Conservation (phyloP, 192 early-diverging fungal species). For the Chytriomyces confervae region DNA sequence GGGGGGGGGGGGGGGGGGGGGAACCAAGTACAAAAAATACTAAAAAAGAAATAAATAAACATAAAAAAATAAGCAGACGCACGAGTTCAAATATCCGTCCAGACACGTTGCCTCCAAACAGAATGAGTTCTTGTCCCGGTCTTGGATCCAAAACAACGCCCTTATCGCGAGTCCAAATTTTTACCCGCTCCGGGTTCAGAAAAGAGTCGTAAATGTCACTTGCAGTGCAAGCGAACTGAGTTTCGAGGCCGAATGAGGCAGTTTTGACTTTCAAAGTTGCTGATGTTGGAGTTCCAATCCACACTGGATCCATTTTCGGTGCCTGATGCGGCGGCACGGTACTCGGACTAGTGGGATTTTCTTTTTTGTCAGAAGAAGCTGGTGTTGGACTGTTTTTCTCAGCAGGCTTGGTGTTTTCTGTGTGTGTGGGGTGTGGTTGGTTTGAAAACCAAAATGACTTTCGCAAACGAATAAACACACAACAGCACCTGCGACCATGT, state of each 20-base stretch:
- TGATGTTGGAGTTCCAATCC: slow-evolving; percentile 43
- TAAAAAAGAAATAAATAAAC: background rate
- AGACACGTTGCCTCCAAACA: slow-evolving; percentile 3
- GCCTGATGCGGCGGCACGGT: slow-evolving; percentile 57
- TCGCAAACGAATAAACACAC: background rate
- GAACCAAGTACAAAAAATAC: slow-evolving; percentile 70
- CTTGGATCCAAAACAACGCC: slow-evolving; percentile 66
- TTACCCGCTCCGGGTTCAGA: slow-evolving; percentile 73
- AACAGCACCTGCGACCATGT: slow-evolving; percentile 66
- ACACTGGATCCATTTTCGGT: slow-evolving; percentile 8
- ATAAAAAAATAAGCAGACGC: slow-evolving; percentile 72
- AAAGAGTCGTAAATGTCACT: slow-evolving; percentile 82
- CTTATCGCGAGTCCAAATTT: slow-evolving; percentile 78
- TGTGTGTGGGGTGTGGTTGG: background rate
- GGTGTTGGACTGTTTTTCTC: background rate
- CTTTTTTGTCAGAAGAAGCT: background rate
- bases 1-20: slow-evolving; percentile 55
- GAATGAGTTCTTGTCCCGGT: background rate
- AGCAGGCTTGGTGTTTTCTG: background rate
- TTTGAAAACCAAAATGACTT: background rate
- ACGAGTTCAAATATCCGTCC: slow-evolving; percentile 6
- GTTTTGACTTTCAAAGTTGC: slow-evolving; percentile 56
- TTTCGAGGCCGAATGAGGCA: slow-evolving; percentile 66
- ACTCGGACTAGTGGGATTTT: slow-evolving; percentile 63
- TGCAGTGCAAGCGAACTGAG: slow-evolving; percentile 84